These are phyloP conservation scores for Suillus alpinus DNA, from an alignment of 768 basidiomycete species.

Conservation along the genomic window DNA sequence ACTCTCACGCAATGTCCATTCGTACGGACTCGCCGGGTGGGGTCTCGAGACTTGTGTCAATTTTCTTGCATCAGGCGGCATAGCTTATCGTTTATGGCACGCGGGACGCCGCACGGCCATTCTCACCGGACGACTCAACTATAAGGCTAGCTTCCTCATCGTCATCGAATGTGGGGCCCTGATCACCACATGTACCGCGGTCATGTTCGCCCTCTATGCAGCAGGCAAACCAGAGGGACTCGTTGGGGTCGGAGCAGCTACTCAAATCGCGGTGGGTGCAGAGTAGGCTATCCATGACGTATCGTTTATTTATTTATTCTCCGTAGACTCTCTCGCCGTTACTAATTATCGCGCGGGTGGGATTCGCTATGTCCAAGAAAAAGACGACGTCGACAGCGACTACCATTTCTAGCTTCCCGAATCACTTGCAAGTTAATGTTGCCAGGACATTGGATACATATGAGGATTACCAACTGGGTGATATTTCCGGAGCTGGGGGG, in stretches of 20 bases:
- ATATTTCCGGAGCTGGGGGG: not conserved
- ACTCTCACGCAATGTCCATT: not conserved
- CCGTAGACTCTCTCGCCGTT: conserved; percentile 18
- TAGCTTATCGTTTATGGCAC: conserved; percentile 13
- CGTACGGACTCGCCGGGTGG: conserved; percentile 12
- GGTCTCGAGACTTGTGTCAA: conserved; percentile 12
- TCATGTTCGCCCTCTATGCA: conserved; percentile 12
- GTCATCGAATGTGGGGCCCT: conserved; percentile 19
- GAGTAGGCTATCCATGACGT: not conserved
- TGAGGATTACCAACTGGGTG: not conserved
- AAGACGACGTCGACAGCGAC: not conserved
- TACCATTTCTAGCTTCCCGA: not conserved
- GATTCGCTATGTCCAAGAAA: conserved; percentile 5
- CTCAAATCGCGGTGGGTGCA: conserved; percentile 17
- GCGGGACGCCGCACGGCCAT: conserved; percentile 9
- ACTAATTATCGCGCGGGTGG: conserved; percentile 16
- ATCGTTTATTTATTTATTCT: no score
- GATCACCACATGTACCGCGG: conserved; percentile 6
- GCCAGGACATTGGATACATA: not conserved
- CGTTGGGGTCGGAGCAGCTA: conserved; percentile 10
- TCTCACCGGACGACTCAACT: conserved; percentile 6
- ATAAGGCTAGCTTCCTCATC: conserved; percentile 15
- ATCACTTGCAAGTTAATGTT: not conserved
- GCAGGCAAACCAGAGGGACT: not conserved
- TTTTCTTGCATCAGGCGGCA: conserved; percentile 14